phyloP scores from a whole-genome alignment of 441 rosid genomes.

The Rhodomyrtus psidioides region DNA sequence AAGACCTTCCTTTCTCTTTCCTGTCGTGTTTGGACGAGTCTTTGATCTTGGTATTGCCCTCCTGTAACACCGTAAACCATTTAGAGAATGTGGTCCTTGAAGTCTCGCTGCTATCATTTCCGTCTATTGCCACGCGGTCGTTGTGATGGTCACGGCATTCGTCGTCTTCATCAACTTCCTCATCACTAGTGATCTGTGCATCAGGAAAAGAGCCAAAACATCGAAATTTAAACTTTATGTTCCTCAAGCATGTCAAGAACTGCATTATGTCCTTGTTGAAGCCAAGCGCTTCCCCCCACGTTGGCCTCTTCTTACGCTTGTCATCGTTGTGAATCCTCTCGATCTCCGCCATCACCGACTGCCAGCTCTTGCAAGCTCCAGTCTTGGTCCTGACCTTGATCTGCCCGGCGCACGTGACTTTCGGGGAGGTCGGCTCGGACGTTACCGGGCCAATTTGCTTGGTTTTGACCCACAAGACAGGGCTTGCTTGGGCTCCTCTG shows the following conservation, averaged over 20 bases:
- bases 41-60: not conserved
- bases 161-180: slow-evolving; percentile 18
- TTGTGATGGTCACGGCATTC: not conserved
- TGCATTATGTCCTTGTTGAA: slow-evolving; percentile 78
- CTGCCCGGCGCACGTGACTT: slow-evolving; percentile 91
- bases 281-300: slow-evolving; percentile 54
- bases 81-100: not conserved
- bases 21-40: not conserved
- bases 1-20: not conserved
- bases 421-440: slow-evolving; percentile 81
- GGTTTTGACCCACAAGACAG: slow-evolving; percentile 54
- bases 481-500: slow-evolving; percentile 34
- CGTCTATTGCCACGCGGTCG: not conserved
- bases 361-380: slow-evolving; percentile 66
- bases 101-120: not conserved
- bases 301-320: slow-evolving; percentile 28
- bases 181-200: slow-evolving; percentile 23
- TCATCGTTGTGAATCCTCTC: slow-evolving; percentile 59
- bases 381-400: slow-evolving; percentile 66
- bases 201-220: slow-evolving; percentile 74
- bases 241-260: slow-evolving; percentile 66
- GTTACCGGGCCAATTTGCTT: slow-evolving; percentile 42
- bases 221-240: slow-evolving; percentile 48
- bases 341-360: slow-evolving; percentile 85
- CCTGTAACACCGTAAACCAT: not conserved